Percentiles rank a stretch among this genome's conserved stretches.
phyloP scores from a whole-genome alignment of 2,329 filamentous ascomycete species.

The Parastagonospora avenae region DNA sequence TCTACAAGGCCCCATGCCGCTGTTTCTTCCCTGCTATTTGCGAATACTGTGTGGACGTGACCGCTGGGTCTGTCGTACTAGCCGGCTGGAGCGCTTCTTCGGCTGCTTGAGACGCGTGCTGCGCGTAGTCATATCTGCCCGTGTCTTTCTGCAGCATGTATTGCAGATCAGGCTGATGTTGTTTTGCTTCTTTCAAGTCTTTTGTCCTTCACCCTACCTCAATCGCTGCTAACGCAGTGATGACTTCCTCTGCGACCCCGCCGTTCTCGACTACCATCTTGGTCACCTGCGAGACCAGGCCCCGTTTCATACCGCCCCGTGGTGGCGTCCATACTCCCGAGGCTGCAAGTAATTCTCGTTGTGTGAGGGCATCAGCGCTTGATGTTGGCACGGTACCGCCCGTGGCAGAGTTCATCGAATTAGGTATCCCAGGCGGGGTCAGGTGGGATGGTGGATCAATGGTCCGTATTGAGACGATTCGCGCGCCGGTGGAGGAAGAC shows the following conservation, averaged over 20 bases:
- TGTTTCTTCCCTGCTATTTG: too few relatives aligned
- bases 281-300: slow-evolving; percentile 74
- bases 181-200: not conserved
- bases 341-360: slow-evolving; percentile 62
- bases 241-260: slow-evolving; percentile 83
- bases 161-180: not conserved
- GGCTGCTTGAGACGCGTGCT: too few relatives aligned
- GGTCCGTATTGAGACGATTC: slow-evolving; percentile 53
- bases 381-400: slow-evolving; percentile 47
- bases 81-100: too few relatives aligned
- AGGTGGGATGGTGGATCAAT: slow-evolving; percentile 57
- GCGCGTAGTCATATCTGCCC: too few relatives aligned
- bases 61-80: too few relatives aligned
- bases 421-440: slow-evolving; percentile 55
- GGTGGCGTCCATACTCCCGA: slow-evolving; percentile 84
- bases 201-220: slow-evolving; percentile 52
- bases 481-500: slow-evolving; percentile 29
- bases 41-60: too few relatives aligned
- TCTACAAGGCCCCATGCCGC: too few relatives aligned
- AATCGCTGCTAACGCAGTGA: slow-evolving; percentile 79
- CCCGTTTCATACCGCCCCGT: slow-evolving; percentile 79
- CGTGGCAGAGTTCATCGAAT: slow-evolving; percentile 53
- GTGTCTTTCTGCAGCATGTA: too few relatives aligned
- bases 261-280: slow-evolving; percentile 75
- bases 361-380: slow-evolving; percentile 48